Evolutionary conservation across 78 protist genomes (phyloP).

Genomic region (Monosiga brevicollis): DNA sequence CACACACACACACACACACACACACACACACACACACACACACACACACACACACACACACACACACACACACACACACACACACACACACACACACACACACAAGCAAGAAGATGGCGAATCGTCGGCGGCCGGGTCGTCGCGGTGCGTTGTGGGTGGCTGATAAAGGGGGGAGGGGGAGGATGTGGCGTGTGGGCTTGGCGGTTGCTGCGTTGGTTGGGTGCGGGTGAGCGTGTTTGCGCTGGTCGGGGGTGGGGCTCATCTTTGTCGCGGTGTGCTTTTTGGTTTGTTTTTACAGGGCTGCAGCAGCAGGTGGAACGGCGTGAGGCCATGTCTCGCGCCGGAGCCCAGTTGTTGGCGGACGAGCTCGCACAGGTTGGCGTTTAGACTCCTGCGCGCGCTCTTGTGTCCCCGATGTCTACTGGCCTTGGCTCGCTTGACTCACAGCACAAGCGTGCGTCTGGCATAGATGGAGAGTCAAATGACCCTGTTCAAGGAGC

Average conservation of each 20-base stretch:
- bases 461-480: too few relatives aligned
- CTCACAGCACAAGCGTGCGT: too few relatives aligned
- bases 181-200: background rate
- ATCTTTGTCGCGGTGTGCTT: too few relatives aligned
- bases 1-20: background rate
- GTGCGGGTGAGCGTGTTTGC: background rate
- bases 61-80: background rate
- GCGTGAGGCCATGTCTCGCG: too few relatives aligned
- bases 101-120: background rate
- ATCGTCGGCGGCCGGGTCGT: background rate
- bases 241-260: background rate
- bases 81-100: background rate
- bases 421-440: too few relatives aligned
- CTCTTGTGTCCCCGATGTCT: too few relatives aligned
- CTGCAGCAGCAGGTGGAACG: too few relatives aligned
- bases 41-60: background rate
- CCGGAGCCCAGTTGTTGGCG: too few relatives aligned
- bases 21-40: background rate
- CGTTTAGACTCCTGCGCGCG: too few relatives aligned
- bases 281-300: too few relatives aligned
- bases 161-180: background rate
- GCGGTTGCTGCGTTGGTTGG: background rate
- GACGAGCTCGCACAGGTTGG: too few relatives aligned
- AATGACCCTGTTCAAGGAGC: too few relatives aligned
- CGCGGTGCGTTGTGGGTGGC: background rate